Evolutionary conservation across 257 asterid species (phyloP).

Genomic region (Verbascum thapsus): DNA sequence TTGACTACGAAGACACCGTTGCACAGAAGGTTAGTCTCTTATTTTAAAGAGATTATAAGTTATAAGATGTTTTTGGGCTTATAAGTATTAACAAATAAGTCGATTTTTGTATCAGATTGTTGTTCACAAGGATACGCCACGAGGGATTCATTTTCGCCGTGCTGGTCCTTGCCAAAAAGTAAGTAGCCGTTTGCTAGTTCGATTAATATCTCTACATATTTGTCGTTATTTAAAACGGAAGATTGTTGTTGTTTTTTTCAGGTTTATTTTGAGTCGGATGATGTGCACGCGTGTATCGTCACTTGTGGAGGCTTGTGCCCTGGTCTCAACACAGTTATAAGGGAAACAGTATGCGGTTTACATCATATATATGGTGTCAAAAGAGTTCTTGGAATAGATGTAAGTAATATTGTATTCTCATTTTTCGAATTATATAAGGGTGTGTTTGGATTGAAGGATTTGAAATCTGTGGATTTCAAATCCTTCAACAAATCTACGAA

Average conservation of each 20-base stretch:
- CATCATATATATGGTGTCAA: slow-evolving; percentile 81
- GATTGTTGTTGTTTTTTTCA: slow-evolving; percentile 36
- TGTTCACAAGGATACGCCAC: slow-evolving; percentile 74
- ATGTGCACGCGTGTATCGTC: slow-evolving; percentile 85
- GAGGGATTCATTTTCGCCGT: slow-evolving; percentile 91
- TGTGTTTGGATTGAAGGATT: too few species aligned
- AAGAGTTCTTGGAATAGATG: slow-evolving; percentile 77
- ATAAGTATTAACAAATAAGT: too few species aligned
- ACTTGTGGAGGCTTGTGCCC: slow-evolving; percentile 98
- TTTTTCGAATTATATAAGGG: neutral
- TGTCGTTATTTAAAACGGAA: neutral
- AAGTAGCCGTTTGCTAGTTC: slow-evolving; percentile 15
- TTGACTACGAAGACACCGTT: slow-evolving; percentile 78
- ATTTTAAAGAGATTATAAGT: too few species aligned
- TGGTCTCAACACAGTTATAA: slow-evolving; percentile 86
- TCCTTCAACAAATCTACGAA: too few species aligned
- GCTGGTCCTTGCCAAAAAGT: slow-evolving; percentile 96
- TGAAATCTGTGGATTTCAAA: too few species aligned
- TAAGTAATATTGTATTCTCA: slow-evolving; percentile 37
- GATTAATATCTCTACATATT: neutral
- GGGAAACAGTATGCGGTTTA: slow-evolving; percentile 88
- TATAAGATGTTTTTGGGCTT: too few species aligned
- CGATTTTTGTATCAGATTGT: slow-evolving; percentile 52
- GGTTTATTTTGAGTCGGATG: slow-evolving; percentile 84
- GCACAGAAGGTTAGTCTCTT: slow-evolving; percentile 65